A percentile compares a stretch with the other conserved stretches of the same genome.
phyloP scores from a whole-genome alignment of 495 filamentous ascomycete genomes.

The Aspergillus saccharolyticus region DNA sequence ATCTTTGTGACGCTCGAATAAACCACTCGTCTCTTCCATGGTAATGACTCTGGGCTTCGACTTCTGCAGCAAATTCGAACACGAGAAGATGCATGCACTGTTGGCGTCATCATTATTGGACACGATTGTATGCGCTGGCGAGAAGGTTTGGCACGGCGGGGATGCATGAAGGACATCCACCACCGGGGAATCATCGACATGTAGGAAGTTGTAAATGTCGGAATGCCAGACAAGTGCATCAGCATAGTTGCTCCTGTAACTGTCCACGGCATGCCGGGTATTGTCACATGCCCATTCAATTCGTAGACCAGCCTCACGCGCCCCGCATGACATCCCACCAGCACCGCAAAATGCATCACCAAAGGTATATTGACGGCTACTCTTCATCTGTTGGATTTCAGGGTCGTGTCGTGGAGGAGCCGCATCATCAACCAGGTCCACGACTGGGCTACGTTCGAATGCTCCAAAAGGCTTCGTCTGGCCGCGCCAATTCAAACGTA shows the following conservation, averaged over 20 bases:
- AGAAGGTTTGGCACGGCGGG: constrained; percentile 81
- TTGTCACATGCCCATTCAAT: constrained; percentile 62
- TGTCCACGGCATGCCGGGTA: constrained; percentile 47
- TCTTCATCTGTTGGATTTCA: neutral
- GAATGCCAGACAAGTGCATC: constrained; percentile 38
- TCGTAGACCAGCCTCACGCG: constrained; percentile 53
- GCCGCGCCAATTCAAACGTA: constrained; percentile 33
- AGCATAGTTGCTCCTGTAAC: constrained; percentile 58
- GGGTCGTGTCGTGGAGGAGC: constrained; percentile 14
- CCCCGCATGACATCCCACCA: constrained; percentile 70
- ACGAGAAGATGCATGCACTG: constrained; percentile 62
- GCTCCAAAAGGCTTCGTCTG: constrained; percentile 27
- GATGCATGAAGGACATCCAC: constrained; percentile 77
- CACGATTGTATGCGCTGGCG: constrained; percentile 63
- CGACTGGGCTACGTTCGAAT: neutral
- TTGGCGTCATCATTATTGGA: constrained; percentile 70
- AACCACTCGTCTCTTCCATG: constrained; percentile 77
- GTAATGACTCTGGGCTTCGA: constrained; percentile 68
- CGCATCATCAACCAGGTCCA: constrained; percentile 17
- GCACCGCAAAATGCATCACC: constrained; percentile 73
- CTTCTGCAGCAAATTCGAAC: constrained; percentile 52
- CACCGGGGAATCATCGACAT: constrained; percentile 22
- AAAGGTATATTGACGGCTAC: constrained; percentile 49
- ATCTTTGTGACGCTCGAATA: constrained; percentile 43
- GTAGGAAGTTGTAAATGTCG: constrained; percentile 27